Base-by-base conservation (phyloP, 805 yeast species). In the Lipomyces japonicus region DNA sequence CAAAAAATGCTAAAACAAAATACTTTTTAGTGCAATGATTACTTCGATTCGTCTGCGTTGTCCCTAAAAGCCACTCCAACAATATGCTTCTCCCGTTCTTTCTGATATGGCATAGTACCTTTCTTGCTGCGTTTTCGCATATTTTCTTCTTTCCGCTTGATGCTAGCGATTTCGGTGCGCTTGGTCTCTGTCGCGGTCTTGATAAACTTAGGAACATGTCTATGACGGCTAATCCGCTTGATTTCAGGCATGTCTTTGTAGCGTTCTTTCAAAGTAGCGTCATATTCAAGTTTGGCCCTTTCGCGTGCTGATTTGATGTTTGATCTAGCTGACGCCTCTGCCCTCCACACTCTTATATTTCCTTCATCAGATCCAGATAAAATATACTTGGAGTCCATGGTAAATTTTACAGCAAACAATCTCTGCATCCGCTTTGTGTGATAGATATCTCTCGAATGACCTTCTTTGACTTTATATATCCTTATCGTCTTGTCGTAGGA, bases 401-500 rank as follows among this genome's bases (percentile, higher is more conserved):
- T 79, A 68, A 75, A 95, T 57, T 82, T 81, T 36, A 84, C 87
- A 49, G 85, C 78, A 68, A 89, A 87, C 9, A 93, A 86, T 52
- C 91, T 83, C 71, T 93, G 99, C 99, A 93, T 93, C 66, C 99
- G 79, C 72, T 88, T 89, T 12, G 98, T 93, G 64, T 93, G 98
- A 67, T 93, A 93, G 39, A 95, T 77, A 63, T 93, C 99, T 55
- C 97, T 76, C 4, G 96, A 86, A 68, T 91, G 97, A 32, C 98
- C 97, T 56, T 84, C 86, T 31, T 77, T 72, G 1, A 80, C 72
- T 46, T 81, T 80, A 70, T 71, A 93, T 18, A 93, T 81, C 60
- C 99, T 76, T 26, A 93, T 78, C 1, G 97, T 88, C 63, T 88
- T 86, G 69, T 93, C 99, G 67, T 91, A 93, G 0, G 96, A 86